phyloP scores from a whole-genome alignment of 2,329 filamentous ascomycete species.

The Fusarium longipes region DNA sequence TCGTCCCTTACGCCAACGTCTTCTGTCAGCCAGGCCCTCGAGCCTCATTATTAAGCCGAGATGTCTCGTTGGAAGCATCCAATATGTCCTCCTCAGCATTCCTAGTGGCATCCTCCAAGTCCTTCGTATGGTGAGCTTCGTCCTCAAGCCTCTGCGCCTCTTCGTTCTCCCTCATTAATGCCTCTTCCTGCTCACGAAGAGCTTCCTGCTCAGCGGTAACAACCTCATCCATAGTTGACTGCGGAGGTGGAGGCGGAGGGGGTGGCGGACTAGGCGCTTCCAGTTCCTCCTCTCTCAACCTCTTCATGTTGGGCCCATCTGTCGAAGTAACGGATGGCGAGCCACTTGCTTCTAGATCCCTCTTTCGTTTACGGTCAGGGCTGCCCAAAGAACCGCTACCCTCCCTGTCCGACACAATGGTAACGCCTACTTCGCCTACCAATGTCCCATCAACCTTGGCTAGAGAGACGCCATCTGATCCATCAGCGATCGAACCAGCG shows the following conservation, averaged over 20 bases:
- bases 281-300: conserved; percentile 60
- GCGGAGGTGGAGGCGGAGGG: conserved; percentile 61
- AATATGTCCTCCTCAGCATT: conserved; percentile 38
- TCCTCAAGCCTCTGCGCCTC: conserved; percentile 65
- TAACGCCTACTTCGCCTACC: conserved; percentile 51
- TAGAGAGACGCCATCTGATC: conserved; percentile 39
- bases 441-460: conserved; percentile 31
- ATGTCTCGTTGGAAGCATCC: conserved; percentile 26
- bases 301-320: conserved; percentile 68
- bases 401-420: conserved; percentile 58
- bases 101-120: conserved; percentile 42
- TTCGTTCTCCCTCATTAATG: conserved; percentile 64
- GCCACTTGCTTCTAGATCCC: conserved; percentile 54
- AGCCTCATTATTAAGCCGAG: conserved; percentile 15
- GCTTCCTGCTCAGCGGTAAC: conserved; percentile 58
- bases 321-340: conserved; percentile 61
- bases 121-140: conserved; percentile 53
- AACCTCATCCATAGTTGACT: conserved; percentile 51
- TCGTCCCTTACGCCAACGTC: conserved; percentile 23
- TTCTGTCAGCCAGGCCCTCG: conserved; percentile 24
- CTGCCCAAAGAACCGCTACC: conserved; percentile 58
- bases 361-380: conserved; percentile 73
- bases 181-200: conserved; percentile 63
- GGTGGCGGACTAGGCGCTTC: conserved; percentile 57
- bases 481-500: conserved; percentile 19